Conservation (phyloP, 192 early-diverging fungal genomes). For the Linnemannia hyalina region DNA sequence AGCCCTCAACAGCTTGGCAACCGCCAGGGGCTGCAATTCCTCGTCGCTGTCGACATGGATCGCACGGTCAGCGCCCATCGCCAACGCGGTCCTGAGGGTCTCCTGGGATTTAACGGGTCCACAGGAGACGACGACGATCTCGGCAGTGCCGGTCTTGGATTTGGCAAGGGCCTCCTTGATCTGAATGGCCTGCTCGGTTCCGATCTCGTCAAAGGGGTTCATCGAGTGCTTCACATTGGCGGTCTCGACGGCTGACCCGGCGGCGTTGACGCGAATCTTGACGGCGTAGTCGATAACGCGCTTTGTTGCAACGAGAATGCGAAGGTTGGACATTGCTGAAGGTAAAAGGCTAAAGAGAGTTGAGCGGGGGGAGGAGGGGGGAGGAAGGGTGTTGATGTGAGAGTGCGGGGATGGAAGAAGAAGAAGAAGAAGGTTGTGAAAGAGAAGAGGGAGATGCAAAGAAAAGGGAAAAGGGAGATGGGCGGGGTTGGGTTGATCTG, state of each 20-base stretch:
- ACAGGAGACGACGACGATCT: conserved; percentile 91
- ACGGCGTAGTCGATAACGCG: conserved; percentile 98
- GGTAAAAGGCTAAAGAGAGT: background rate
- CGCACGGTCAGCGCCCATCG: conserved; percentile 97
- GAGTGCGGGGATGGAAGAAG: background rate
- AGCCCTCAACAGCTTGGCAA: conserved; percentile 95
- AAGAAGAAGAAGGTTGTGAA: background rate
- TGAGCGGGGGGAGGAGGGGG: background rate
- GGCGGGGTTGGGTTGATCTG: conserved; percentile 18
- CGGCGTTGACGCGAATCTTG: conserved; percentile 95
- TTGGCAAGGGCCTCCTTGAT: conserved; percentile 88
- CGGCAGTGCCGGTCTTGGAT: conserved; percentile 62
- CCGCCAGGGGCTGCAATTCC: conserved; percentile 85
- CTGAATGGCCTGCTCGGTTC: conserved; percentile 95
- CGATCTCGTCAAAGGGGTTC: conserved; percentile 99
- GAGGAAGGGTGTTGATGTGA: background rate
- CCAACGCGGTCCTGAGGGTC: conserved; percentile 94
- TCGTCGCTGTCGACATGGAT: conserved; percentile 92
- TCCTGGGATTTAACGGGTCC: conserved; percentile 93
- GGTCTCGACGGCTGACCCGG: conserved; percentile 91
- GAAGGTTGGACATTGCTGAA: conserved; percentile 57
- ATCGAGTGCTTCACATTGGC: conserved; percentile 96
- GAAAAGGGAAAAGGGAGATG: background rate
- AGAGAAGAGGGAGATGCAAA: conserved; percentile 16
- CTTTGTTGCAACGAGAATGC: conserved; percentile 95